Percentiles rank a stretch among this genome's conserved stretches.
Conservation (phyloP, 1,139 yeast species). For the Suhomyces chickasaworum region DNA sequence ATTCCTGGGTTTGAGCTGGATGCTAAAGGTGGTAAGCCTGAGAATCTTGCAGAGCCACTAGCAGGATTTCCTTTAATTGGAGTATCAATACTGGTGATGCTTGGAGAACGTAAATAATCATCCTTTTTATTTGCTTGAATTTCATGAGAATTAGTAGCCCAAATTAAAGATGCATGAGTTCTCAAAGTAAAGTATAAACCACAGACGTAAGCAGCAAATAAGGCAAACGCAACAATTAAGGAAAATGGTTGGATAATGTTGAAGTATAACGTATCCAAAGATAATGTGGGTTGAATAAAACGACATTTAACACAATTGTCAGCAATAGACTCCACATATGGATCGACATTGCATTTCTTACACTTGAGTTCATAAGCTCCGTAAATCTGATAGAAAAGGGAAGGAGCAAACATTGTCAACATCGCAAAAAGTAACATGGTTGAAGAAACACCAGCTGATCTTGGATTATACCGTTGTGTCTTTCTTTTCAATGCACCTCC, state of each 20-base stretch:
- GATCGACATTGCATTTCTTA: slow-evolving; percentile 39
- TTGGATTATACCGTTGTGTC: slow-evolving; percentile 93
- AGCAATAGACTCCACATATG: neutral
- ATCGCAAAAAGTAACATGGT: slow-evolving; percentile 92
- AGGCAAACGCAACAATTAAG: slow-evolving; percentile 72
- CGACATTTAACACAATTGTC: slow-evolving; percentile 71
- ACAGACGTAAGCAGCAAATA: slow-evolving; percentile 83
- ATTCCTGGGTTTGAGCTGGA: slow-evolving; percentile 4
- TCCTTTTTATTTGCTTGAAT: slow-evolving; percentile 26
- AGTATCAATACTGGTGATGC: slow-evolving; percentile 34
- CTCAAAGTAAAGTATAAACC: slow-evolving; percentile 91
- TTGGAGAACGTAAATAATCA: slow-evolving; percentile 33
- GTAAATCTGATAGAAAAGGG: slow-evolving; percentile 84
- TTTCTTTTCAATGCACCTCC: slow-evolving; percentile 91
- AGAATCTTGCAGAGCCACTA: slow-evolving; percentile 4
- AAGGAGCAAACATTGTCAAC: slow-evolving; percentile 92
- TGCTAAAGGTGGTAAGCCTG: slow-evolving; percentile 17
- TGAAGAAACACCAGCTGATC: slow-evolving; percentile 95
- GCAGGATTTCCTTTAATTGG: slow-evolving; percentile 10
- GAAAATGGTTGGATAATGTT: slow-evolving; percentile 79
- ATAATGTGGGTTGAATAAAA: slow-evolving; percentile 73
- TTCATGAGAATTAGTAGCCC: slow-evolving; percentile 66
- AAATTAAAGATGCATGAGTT: slow-evolving; percentile 94
- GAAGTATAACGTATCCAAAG: slow-evolving; percentile 64
- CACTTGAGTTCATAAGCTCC: slow-evolving; percentile 86